Conservation (phyloP, 176 grass and related monocot genomes). For the Tillandsia fasciculata region DNA sequence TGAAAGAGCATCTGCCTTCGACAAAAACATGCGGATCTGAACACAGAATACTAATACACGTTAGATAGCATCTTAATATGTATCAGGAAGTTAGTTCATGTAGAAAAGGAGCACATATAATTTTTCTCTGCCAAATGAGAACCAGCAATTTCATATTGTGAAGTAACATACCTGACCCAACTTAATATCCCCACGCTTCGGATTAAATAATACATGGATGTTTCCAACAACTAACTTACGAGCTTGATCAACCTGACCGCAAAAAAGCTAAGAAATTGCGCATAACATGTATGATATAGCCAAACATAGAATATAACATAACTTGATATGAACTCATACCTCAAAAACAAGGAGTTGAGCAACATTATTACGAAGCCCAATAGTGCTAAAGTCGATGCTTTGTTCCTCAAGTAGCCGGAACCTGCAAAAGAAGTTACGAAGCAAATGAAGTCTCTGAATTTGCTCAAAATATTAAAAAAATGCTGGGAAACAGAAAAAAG, state of each 20-base stretch:
- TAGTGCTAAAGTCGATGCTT: slow-evolving; percentile 70
- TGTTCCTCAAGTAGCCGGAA: slow-evolving; percentile 69
- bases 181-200: slow-evolving; percentile 84
- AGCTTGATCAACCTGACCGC: slow-evolving; percentile 36
- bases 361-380: slow-evolving; percentile 81
- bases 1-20: slow-evolving; percentile 53
- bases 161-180: slow-evolving; percentile 67
- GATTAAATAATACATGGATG: slow-evolving; percentile 89
- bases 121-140: not conserved
- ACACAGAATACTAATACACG: slow-evolving; percentile 12
- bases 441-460: not conserved
- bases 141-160: not conserved
- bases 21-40: slow-evolving; percentile 64
- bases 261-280: not conserved
- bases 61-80: not conserved
- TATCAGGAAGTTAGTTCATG: slow-evolving; percentile 7
- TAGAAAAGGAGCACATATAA: not conserved
- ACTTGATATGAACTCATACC: slow-evolving; percentile 41
- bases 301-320: slow-evolving; percentile 7
- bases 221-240: slow-evolving; percentile 64
- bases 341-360: slow-evolving; percentile 87
- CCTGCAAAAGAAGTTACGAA: slow-evolving; percentile 43
- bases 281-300: not conserved
- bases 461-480: no score
- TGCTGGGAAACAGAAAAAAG: no score